Evolutionary conservation across 2,329 filamentous ascomycete genomes (phyloP).

Genomic region (Sporothrix mexicana): DNA sequence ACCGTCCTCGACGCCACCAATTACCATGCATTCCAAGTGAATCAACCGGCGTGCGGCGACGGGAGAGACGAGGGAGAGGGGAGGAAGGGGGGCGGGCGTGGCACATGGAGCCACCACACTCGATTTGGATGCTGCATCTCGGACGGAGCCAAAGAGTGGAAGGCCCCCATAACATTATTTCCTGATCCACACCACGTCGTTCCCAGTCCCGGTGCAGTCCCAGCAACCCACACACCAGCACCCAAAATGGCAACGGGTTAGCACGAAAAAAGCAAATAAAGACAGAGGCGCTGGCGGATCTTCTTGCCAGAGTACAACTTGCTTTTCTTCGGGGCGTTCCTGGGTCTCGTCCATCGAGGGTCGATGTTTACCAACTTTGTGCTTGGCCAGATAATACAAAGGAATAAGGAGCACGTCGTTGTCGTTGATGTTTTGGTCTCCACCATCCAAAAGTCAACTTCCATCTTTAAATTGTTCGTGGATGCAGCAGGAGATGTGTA

Average conservation of each 20-base stretch:
- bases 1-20: neutral
- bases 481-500: no score
- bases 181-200: conserved; percentile 13
- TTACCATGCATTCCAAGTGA: conserved; percentile 23
- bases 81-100: conserved; percentile 1
- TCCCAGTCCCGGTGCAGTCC: neutral
- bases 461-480: neutral
- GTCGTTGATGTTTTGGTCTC: no score
- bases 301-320: conserved; percentile 3
- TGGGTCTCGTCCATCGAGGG: neutral
- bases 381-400: neutral
- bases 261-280: neutral
- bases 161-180: conserved; percentile 21
- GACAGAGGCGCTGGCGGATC: conserved; percentile 8
- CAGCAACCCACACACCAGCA: neutral
- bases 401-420: neutral
- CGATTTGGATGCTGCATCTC: conserved; percentile 18
- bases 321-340: conserved; percentile 3
- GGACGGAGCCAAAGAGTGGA: neutral
- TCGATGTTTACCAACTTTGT: neutral
- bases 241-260: neutral
- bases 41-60: conserved; percentile 10
- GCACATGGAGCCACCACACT: conserved; percentile 25
- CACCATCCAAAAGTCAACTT: neutral
- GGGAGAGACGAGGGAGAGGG: conserved; percentile 5